A percentile compares a stretch with the other conserved stretches of the same genome.
Evolutionary conservation across 2,329 filamentous ascomycete species (phyloP).

Genomic region (Fusarium sp.): DNA sequence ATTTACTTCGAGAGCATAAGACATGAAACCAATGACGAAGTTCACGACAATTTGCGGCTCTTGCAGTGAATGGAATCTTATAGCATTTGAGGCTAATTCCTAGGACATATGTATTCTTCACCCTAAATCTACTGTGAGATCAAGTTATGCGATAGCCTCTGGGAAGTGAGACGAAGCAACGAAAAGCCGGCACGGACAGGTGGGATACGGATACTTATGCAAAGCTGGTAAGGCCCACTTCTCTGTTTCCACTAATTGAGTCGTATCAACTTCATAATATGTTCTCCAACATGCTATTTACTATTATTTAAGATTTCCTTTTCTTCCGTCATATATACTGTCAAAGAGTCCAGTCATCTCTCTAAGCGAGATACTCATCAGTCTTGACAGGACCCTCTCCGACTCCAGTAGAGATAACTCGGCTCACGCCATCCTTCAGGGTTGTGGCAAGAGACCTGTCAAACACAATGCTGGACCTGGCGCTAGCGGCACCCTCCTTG

Average conservation of each 20-base stretch:
- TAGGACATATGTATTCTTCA: too few relatives aligned
- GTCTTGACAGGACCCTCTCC: conserved; percentile 89
- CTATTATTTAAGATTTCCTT: conserved; percentile 1
- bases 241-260: not conserved
- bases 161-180: not conserved
- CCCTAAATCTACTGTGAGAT: too few relatives aligned
- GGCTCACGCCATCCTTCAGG: conserved; percentile 83
- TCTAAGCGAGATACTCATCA: conserved; percentile 79
- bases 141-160: not conserved
- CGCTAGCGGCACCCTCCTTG: conserved; percentile 69
- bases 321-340: conserved; percentile 35
- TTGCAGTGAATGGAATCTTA: too few relatives aligned
- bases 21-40: too few relatives aligned
- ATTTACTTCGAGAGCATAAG: too few relatives aligned
- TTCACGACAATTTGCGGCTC: too few relatives aligned
- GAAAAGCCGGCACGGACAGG: not conserved
- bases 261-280: not conserved
- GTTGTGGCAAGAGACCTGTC: conserved; percentile 74
- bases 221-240: not conserved
- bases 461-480: conserved; percentile 67
- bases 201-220: not conserved
- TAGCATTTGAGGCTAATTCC: too few relatives aligned
- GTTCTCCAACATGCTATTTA: conserved; percentile 11
- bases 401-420: conserved; percentile 91
- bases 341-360: conserved; percentile 67